Evolutionary conservation across 495 filamentous ascomycete genomes (phyloP).

Genomic region (Aspergillus kassunensis): DNA sequence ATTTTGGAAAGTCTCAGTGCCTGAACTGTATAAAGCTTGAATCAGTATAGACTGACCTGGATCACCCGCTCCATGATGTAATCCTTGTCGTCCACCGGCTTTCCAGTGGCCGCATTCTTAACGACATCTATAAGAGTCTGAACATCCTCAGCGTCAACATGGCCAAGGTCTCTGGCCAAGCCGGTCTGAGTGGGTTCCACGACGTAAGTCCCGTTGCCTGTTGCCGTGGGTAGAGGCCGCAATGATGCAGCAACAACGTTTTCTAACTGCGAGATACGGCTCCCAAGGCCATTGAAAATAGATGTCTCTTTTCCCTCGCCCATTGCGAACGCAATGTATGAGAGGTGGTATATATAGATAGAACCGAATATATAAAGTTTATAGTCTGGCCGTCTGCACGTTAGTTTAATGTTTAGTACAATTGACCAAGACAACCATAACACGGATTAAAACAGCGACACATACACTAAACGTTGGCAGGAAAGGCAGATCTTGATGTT

Average conservation of each 20-base stretch:
- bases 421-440: too few species aligned
- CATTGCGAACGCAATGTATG: constrained; percentile 17
- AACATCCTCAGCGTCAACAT: constrained; percentile 38
- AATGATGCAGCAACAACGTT: constrained; percentile 55
- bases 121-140: constrained; percentile 44
- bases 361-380: not conserved
- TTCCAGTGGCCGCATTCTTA: constrained; percentile 70
- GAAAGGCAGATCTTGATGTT: not conserved
- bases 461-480: not conserved
- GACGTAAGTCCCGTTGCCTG: constrained; percentile 56
- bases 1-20: not conserved
- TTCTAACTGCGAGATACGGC: constrained; percentile 47
- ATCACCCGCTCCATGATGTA: constrained; percentile 57
- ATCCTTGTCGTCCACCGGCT: constrained; percentile 80
- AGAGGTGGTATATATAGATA: not conserved
- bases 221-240: constrained; percentile 59
- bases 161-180: constrained; percentile 34
- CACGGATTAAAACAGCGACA: not conserved
- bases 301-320: constrained; percentile 14
- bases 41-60: constrained; percentile 27
- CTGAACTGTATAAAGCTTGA: not conserved
- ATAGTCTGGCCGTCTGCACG: not conserved
- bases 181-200: constrained; percentile 29
- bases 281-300: constrained; percentile 23
- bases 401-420: not conserved